phyloP scores from a whole-genome alignment of 2,329 filamentous ascomycete genomes.

The Fusarium nodosum region DNA sequence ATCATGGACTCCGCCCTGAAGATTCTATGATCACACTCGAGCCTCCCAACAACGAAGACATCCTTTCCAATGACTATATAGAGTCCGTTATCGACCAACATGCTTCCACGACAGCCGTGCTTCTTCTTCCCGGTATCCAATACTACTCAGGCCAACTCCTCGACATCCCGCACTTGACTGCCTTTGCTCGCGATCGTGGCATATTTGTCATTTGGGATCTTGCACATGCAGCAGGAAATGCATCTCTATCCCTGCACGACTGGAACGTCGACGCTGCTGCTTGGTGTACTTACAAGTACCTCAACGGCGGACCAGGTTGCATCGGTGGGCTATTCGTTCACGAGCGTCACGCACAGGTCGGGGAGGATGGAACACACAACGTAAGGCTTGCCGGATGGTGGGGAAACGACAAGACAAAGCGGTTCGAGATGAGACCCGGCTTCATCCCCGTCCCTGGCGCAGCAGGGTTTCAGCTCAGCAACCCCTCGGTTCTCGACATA shows the following conservation, averaged over 20 bases:
- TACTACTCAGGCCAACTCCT: slow-evolving; percentile 90
- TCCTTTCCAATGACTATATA: slow-evolving; percentile 76
- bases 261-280: slow-evolving; percentile 89
- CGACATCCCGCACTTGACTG: slow-evolving; percentile 81
- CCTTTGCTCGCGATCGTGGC: slow-evolving; percentile 75
- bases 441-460: slow-evolving; percentile 82
- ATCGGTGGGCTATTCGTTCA: slow-evolving; percentile 85
- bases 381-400: slow-evolving; percentile 84
- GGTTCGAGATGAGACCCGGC: slow-evolving; percentile 82
- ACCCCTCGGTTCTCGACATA: slow-evolving; percentile 79
- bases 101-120: slow-evolving; percentile 75
- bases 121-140: slow-evolving; percentile 85
- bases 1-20: slow-evolving; percentile 73
- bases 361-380: slow-evolving; percentile 61
- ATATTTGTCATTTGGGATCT: slow-evolving; percentile 85
- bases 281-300: slow-evolving; percentile 92
- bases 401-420: slow-evolving; percentile 77
- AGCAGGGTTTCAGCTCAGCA: slow-evolving; percentile 82
- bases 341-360: slow-evolving; percentile 72
- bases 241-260: slow-evolving; percentile 79
- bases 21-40: slow-evolving; percentile 78
- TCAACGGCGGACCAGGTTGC: slow-evolving; percentile 83
- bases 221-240: slow-evolving; percentile 85
- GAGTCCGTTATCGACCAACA: slow-evolving; percentile 80
- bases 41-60: slow-evolving; percentile 63